Conservation (phyloP, 2,329 filamentous ascomycete genomes). For the Pseudogymnoascus sp. region DNA sequence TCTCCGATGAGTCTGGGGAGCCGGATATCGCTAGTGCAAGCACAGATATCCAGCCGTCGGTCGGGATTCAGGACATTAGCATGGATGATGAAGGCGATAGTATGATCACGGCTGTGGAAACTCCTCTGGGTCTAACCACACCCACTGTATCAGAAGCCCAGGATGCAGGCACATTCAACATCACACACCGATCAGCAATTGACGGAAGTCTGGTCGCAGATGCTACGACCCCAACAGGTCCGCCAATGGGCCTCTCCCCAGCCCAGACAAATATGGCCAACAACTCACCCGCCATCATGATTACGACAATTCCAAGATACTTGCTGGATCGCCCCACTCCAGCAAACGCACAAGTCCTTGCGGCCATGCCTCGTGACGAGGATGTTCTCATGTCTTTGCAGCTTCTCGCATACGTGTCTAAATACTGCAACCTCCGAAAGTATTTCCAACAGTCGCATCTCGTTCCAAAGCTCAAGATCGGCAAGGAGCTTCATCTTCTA, state of each 20-base stretch:
- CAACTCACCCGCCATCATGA: slow-evolving; percentile 66
- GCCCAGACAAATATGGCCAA: slow-evolving; percentile 54
- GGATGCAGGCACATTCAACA: slow-evolving; percentile 86
- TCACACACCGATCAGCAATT: slow-evolving; percentile 74
- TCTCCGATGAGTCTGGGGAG: slow-evolving; percentile 68
- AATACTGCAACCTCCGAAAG: slow-evolving; percentile 90
- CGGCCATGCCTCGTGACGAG: slow-evolving; percentile 91
- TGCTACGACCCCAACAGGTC: slow-evolving; percentile 56
- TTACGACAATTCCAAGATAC: slow-evolving; percentile 67
- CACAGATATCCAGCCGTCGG: slow-evolving; percentile 68
- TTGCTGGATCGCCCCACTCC: slow-evolving; percentile 64
- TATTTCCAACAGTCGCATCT: slow-evolving; percentile 95
- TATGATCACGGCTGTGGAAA: slow-evolving; percentile 62
- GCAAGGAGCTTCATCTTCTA: slow-evolving; percentile 70
- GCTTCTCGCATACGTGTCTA: slow-evolving; percentile 92
- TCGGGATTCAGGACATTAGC: slow-evolving; percentile 73
- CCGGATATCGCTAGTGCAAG: slow-evolving; percentile 65
- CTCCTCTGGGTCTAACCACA: slow-evolving; percentile 64
- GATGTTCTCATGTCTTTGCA: slow-evolving; percentile 98
- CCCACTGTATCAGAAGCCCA: slow-evolving; percentile 74
- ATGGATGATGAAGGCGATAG: slow-evolving; percentile 68
- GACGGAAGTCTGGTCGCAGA: slow-evolving; percentile 77
- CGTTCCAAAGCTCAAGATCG: slow-evolving; percentile 84
- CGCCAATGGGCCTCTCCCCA: slow-evolving; percentile 64
- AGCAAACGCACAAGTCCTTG: slow-evolving; percentile 61